These are phyloP conservation scores for Prunus kanzakura DNA, from an alignment of 306 rosid species.

Conservation along the genomic window DNA sequence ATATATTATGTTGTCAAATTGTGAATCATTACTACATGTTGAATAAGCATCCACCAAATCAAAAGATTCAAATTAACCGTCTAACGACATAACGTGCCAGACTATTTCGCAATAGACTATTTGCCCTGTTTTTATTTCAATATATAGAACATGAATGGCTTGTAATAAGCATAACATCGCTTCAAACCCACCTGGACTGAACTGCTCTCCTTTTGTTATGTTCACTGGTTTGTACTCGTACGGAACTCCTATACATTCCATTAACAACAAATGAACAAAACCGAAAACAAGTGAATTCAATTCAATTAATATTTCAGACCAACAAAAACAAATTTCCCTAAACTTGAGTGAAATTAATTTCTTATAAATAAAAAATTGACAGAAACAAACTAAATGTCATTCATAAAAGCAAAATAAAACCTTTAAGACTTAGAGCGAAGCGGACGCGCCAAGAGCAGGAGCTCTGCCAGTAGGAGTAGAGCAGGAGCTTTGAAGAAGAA, in stretches of 20 bases:
- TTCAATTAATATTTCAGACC: background rate
- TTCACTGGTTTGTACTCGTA: conserved; percentile 44
- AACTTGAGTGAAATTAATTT: background rate
- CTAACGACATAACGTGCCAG: background rate
- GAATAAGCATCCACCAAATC: background rate
- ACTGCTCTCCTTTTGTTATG: conserved; percentile 36
- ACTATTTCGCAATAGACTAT: background rate
- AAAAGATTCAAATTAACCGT: background rate
- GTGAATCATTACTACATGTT: background rate
- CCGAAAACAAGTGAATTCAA: background rate
- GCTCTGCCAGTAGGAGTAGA: conserved; percentile 48
- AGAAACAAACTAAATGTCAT: background rate
- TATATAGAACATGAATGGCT: no score
- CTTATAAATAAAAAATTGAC: no score
- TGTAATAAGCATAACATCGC: background rate
- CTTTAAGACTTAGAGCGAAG: conserved; percentile 49
- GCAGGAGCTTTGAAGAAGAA: conserved; percentile 22
- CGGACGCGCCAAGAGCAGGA: conserved; percentile 53
- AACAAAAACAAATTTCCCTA: no score
- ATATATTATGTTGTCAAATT: background rate
- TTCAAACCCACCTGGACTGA: conserved; percentile 41
- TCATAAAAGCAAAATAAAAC: background rate
- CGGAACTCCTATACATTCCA: conserved; percentile 28
- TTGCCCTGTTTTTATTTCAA: no score
- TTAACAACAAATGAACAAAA: background rate